Evolutionary conservation across 2,329 filamentous ascomycete species (phyloP), one percentile per base, ranked within the genome.

Genomic region (Fusarium tupiense): DNA sequence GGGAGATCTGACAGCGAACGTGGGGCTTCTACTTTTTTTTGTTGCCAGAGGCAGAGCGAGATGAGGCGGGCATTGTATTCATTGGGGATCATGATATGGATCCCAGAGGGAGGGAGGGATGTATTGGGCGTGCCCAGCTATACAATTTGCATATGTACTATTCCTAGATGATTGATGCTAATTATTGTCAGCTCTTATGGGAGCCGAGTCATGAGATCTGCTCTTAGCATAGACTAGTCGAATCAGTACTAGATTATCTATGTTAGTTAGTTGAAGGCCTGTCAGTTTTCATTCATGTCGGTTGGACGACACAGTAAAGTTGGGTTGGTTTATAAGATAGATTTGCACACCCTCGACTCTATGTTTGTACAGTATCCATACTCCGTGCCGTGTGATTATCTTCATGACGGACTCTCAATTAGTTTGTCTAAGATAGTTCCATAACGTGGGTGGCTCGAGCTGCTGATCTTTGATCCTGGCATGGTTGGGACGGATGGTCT

Each of bases 181-280:
- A 47, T 20, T 16, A 62, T 53, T 50, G 44, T 63, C 47, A 61
- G 59, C 61, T 64, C 49, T 61, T 41, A 68, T 68, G 64, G 47
- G 68, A 50, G 56, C 59, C 64, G 67, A 74, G 76, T 77, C 76
- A 77, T 77, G 74, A 62, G 72, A 70, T 77, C 63, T 64, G 44
- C 47, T 65, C 46, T 56, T 50, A 58, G 49, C 31, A 73, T 68
- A 62, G 26, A 26, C 62, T 60, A 60, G 43, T 60, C 43, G 43
- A 52, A 60, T 60, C 33, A 29, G 57, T 60, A 37, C 38, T 60
- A 38, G 43, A 49, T 35, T 26, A 19, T 13, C 2, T n/a, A 52
- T 22, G 16, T 47, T 35, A 12, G n/a, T 49, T 47, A 22, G 31
- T 31, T 10, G 12, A 35, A 38, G 20, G 33, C 35, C 40, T 58